Conservation (phyloP, 768 basidiomycete species). For the Chalciporus chontae region DNA sequence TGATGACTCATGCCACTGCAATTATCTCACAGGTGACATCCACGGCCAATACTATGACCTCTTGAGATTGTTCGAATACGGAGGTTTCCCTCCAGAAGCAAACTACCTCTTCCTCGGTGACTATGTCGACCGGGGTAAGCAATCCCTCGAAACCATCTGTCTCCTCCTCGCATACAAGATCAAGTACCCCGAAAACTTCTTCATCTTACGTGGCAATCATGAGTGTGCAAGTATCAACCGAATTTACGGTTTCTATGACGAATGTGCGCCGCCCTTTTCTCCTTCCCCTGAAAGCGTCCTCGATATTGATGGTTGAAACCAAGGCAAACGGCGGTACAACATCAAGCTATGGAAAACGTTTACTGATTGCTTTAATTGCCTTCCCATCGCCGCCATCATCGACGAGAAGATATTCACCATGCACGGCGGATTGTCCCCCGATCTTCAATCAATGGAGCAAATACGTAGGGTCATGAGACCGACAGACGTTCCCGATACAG, state of each 20-base stretch:
- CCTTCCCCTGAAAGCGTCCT: background rate
- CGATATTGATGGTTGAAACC: conserved; percentile 11
- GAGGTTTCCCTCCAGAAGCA: conserved; percentile 98
- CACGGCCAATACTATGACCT: conserved; percentile 99
- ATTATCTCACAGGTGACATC: conserved; percentile 73
- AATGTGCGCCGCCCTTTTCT: conserved; percentile 63
- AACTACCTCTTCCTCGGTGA: conserved; percentile 99
- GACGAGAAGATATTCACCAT: conserved; percentile 99
- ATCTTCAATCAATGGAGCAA: conserved; percentile 99
- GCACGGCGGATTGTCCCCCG: conserved; percentile 97
- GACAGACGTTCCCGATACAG: conserved; percentile 98
- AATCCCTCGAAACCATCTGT: conserved; percentile 99
- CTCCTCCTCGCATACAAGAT: conserved; percentile 99
- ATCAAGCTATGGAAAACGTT: conserved; percentile 99
- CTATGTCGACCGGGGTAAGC: conserved; percentile 99
- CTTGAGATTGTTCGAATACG: conserved; percentile 96
- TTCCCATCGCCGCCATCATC: conserved; percentile 98
- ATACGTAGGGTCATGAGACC: conserved; percentile 99
- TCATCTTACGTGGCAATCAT: conserved; percentile 98
- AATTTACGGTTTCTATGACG: conserved; percentile 99
- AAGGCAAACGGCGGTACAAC: conserved; percentile 99
- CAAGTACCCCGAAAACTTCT: conserved; percentile 99
- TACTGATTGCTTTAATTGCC: conserved; percentile 99
- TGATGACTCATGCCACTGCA: conserved; percentile 23
- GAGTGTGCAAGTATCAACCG: conserved; percentile 99